These are phyloP conservation scores for Quercus suber DNA, from an alignment of 306 rosid genomes.

Conservation along the genomic window DNA sequence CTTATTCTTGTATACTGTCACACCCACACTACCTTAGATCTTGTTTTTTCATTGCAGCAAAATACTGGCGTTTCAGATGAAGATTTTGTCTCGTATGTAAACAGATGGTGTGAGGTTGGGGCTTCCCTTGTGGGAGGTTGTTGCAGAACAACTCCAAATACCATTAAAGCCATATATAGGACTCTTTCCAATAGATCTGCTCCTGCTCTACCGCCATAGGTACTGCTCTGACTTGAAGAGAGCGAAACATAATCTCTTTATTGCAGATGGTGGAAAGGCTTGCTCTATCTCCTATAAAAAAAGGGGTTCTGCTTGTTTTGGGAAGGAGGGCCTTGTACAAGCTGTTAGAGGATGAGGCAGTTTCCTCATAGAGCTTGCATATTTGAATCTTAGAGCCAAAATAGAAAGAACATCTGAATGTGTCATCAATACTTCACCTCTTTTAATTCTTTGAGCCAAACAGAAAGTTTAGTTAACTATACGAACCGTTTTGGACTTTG, in stretches of 20 bases:
- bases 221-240: constrained; percentile 16
- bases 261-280: constrained; percentile 15
- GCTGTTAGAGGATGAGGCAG: background rate
- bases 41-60: constrained; percentile 38
- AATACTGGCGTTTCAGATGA: constrained; percentile 52
- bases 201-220: constrained; percentile 9
- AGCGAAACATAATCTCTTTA: background rate
- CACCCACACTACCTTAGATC: constrained; percentile 6
- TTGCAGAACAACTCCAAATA: constrained; percentile 57
- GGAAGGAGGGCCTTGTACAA: background rate
- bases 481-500: no score
- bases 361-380: background rate
- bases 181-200: constrained; percentile 32
- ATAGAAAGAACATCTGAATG: background rate
- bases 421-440: background rate
- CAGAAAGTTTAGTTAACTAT: no score
- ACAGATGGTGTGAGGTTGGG: constrained; percentile 51
- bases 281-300: background rate
- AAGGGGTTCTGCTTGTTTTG: no score
- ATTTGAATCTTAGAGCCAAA: background rate
- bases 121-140: constrained; percentile 62
- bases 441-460: background rate
- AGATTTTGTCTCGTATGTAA: constrained; percentile 47
- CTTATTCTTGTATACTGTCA: constrained; percentile 3
- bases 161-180: constrained; percentile 47